These are phyloP conservation scores for Monosporascus cannonballus DNA, from an alignment of 2,329 filamentous ascomycete genomes.

Conservation along the genomic window DNA sequence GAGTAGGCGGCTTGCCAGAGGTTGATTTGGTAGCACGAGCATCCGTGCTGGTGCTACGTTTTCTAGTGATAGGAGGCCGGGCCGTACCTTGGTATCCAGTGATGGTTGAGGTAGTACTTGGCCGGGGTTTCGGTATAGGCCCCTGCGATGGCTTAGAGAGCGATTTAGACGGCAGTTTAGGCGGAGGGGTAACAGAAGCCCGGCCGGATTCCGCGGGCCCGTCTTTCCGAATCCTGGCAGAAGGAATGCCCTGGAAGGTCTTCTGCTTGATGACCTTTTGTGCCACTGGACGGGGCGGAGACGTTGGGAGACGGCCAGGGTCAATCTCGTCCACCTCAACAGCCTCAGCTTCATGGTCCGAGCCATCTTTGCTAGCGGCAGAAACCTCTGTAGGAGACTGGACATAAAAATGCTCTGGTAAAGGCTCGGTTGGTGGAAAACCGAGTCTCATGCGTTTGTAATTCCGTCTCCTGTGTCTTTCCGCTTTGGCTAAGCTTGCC, in stretches of 20 bases:
- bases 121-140: background rate
- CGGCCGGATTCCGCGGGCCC: slow-evolving; percentile 4
- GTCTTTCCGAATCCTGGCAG: slow-evolving; percentile 3
- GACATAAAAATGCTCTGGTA: slow-evolving; percentile 2
- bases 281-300: slow-evolving; percentile 1
- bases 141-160: slow-evolving; percentile 3
- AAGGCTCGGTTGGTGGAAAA: slow-evolving; percentile 18
- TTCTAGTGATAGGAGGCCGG: slow-evolving; percentile 18
- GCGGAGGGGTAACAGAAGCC: slow-evolving; percentile 2
- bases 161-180: slow-evolving; percentile 2
- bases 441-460: slow-evolving; percentile 34
- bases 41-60: slow-evolving; percentile 9
- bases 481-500: slow-evolving; percentile 22
- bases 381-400: slow-evolving; percentile 8
- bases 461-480: slow-evolving; percentile 38
- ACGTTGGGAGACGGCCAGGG: background rate
- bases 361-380: slow-evolving; percentile 7
- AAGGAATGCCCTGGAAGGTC: slow-evolving; percentile 9
- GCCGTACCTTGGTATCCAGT: slow-evolving; percentile 30
- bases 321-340: slow-evolving; percentile 15
- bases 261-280: slow-evolving; percentile 15
- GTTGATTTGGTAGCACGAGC: background rate
- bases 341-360: slow-evolving; percentile 18
- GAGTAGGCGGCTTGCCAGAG: slow-evolving; percentile 1
- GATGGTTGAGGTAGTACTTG: slow-evolving; percentile 7